A percentile compares a stretch with the other conserved stretches of the same genome.
Evolutionary conservation across 129 eudicot species (phyloP).

Genomic region (Flaveria brownii): DNA sequence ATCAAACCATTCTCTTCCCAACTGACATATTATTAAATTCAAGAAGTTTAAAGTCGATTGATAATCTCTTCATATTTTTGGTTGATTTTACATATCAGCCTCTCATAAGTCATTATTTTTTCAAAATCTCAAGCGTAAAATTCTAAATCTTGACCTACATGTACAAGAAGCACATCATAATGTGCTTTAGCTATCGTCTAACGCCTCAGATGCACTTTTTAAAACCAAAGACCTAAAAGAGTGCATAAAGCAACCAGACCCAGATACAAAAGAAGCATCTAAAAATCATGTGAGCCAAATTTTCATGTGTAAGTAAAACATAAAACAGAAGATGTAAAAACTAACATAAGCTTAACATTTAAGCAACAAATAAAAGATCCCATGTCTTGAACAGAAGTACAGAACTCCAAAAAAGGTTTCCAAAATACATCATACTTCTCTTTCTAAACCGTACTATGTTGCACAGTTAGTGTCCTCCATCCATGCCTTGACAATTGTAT

Average conservation of each 20-base stretch:
- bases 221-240: background rate
- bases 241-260: background rate
- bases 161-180: background rate
- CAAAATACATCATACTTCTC: conserved; percentile 30
- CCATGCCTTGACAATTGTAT: conserved; percentile 11
- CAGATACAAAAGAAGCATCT: background rate
- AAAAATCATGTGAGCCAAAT: background rate
- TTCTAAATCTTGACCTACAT: background rate
- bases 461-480: conserved; percentile 28
- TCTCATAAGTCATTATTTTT: no score
- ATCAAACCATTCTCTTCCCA: no score
- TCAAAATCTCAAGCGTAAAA: background rate
- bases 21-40: no score
- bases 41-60: background rate
- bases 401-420: conserved; percentile 25
- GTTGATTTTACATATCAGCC: background rate
- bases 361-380: conserved; percentile 13
- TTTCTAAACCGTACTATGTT: conserved; percentile 18
- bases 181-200: background rate
- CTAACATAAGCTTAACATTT: conserved; percentile 24
- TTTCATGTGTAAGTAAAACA: background rate
- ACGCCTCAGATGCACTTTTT: background rate
- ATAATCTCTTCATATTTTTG: background rate
- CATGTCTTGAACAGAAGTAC: conserved; percentile 15
- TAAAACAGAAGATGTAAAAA: conserved; percentile 17